These are phyloP conservation scores for Mesembryanthemum crystallinum DNA, from an alignment of 148 eudicot genomes.

Conservation along the genomic window DNA sequence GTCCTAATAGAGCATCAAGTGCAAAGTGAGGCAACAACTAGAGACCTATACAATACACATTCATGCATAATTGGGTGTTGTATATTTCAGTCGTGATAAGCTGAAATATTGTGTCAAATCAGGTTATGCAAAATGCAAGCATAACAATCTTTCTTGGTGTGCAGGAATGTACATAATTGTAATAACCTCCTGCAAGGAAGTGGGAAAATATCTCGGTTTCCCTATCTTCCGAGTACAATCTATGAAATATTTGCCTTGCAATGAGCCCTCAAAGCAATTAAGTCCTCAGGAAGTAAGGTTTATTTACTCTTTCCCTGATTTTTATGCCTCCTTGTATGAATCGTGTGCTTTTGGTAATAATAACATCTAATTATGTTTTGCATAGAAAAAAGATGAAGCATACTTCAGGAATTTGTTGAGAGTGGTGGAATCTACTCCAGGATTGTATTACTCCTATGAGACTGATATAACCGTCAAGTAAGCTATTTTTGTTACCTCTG, in stretches of 20 bases:
- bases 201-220: constrained; percentile 81
- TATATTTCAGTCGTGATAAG: neutral
- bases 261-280: constrained; percentile 46
- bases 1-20: neutral
- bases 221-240: constrained; percentile 74
- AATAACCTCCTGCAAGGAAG: constrained; percentile 80
- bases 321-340: neutral
- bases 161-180: constrained; percentile 72
- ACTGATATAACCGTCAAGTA: constrained; percentile 93
- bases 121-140: neutral
- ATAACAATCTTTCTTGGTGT: constrained; percentile 4
- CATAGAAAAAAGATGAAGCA: constrained; percentile 88
- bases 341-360: neutral
- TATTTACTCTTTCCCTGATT: constrained; percentile 10
- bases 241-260: constrained; percentile 84
- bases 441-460: constrained; percentile 90
- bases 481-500: constrained; percentile 15
- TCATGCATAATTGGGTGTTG: neutral
- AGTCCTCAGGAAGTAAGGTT: constrained; percentile 63
- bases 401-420: constrained; percentile 79
- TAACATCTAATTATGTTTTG: constrained; percentile 2
- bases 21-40: neutral
- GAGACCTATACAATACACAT: neutral
- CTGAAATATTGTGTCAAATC: neutral
- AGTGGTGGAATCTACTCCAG: constrained; percentile 87